phyloP scores from a whole-genome alignment of 371 early-diverging fungal genomes.

The Mucor saturninus region DNA sequence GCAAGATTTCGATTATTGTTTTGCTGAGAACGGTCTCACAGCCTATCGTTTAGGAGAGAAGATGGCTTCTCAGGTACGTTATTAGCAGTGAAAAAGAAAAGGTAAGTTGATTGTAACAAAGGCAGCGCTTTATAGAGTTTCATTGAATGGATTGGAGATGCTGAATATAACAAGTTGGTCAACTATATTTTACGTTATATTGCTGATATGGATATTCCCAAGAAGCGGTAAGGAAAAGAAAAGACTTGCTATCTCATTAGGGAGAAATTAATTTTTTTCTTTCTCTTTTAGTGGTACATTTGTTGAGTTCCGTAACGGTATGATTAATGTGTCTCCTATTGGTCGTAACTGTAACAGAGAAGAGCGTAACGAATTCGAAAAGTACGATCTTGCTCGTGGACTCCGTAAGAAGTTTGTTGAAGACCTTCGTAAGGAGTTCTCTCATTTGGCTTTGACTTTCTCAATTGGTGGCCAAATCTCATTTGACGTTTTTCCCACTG shows the following conservation, averaged over 20 bases:
- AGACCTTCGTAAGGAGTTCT: conserved; percentile 86
- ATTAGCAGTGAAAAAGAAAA: not conserved
- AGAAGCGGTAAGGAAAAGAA: conserved; percentile 79
- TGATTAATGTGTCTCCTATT: conserved; percentile 99
- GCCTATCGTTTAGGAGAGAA: conserved; percentile 87
- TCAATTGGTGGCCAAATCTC: conserved; percentile 99
- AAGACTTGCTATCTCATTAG: not conserved
- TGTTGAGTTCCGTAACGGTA: conserved; percentile 98
- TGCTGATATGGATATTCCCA: conserved; percentile 94
- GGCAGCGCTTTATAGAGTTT: conserved; percentile 74
- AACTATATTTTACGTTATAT: conserved; percentile 95
- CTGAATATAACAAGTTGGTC: conserved; percentile 91
- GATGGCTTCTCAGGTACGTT: conserved; percentile 76
- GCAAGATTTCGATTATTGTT: conserved; percentile 95
- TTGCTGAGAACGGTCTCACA: conserved; percentile 99
- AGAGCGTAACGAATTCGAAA: conserved; percentile 95
- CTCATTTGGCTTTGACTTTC: conserved; percentile 89
- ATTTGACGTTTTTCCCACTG: conserved; percentile 99
- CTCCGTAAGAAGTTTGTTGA: conserved; percentile 90
- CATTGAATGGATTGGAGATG: conserved; percentile 95
- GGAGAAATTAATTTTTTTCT: not conserved
- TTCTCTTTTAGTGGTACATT: conserved; percentile 90
- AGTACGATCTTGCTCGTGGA: conserved; percentile 85
- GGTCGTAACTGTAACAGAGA: conserved; percentile 96
- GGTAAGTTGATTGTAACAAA: too few relatives aligned